A percentile compares a stretch with the other conserved stretches of the same genome.
phyloP scores from a whole-genome alignment of 2,329 filamentous ascomycete genomes.

The Diplodia sapinea region DNA sequence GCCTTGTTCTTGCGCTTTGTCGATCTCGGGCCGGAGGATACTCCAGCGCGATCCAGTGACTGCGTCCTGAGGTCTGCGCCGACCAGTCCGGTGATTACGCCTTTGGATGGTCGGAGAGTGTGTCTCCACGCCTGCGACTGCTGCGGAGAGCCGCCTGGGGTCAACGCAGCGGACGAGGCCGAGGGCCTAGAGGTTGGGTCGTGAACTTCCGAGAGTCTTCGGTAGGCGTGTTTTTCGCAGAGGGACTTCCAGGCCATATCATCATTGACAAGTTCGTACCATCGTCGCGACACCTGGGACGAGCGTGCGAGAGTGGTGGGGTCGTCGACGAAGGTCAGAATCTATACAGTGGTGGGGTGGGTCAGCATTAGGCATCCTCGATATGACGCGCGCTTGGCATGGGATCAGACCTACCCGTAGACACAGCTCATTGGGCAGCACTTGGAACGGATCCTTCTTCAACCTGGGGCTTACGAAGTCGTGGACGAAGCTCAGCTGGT shows the following conservation, averaged over 20 bases:
- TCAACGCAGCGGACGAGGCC: constrained; percentile 20
- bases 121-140: constrained; percentile 17
- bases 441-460: constrained; percentile 95
- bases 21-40: constrained; percentile 41
- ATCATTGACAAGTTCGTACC: constrained; percentile 91
- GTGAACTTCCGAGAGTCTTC: constrained; percentile 55
- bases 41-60: constrained; percentile 60
- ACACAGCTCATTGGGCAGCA: constrained; percentile 90
- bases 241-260: constrained; percentile 98
- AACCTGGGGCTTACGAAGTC: constrained; percentile 92
- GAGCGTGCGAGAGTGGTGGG: constrained; percentile 90
- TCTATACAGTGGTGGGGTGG: constrained; percentile 57
- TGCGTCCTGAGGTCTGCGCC: constrained; percentile 58
- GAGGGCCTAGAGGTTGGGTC: constrained; percentile 33
- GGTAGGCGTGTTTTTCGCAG: constrained; percentile 94
- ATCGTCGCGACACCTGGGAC: constrained; percentile 93
- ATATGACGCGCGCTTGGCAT: not conserved
- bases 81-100: constrained; percentile 47
- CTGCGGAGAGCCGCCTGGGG: constrained; percentile 33
- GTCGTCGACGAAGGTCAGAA: constrained; percentile 96
- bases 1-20: constrained; percentile 63
- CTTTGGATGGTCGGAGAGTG: constrained; percentile 4
- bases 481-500: constrained; percentile 93
- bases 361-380: constrained; percentile 28
- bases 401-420: constrained; percentile 69